Conservation (phyloP, 208 protist species). For the Zelonia costaricensis region DNA sequence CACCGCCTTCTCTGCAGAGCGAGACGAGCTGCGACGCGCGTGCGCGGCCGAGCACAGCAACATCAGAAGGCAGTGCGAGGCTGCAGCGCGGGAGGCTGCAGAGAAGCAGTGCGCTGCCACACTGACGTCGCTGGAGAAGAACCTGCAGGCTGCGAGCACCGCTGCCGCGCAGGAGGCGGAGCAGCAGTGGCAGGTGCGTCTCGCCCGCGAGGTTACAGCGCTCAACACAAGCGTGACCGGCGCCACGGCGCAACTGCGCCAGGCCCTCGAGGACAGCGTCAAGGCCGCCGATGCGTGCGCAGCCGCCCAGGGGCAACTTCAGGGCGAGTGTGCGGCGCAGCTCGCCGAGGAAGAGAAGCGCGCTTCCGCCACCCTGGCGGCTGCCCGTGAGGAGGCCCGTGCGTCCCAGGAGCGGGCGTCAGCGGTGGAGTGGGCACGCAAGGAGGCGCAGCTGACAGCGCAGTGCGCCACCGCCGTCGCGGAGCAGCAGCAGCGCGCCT, state of each 20-base stretch:
- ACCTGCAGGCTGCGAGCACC: slow-evolving; percentile 8
- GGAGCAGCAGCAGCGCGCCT: not conserved
- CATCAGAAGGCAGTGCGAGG: slow-evolving; percentile 1
- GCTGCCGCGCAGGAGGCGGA: slow-evolving; percentile 12
- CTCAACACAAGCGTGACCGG: slow-evolving; percentile 7
- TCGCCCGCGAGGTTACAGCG: not conserved
- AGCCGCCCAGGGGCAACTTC: slow-evolving; percentile 5
- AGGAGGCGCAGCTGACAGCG: slow-evolving; percentile 1
- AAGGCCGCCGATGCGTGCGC: too few relatives aligned
- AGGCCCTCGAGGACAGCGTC: not conserved
- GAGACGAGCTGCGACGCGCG: not conserved
- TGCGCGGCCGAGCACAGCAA: slow-evolving; percentile 1
- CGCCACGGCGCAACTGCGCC: slow-evolving; percentile 4
- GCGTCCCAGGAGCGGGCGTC: slow-evolving; percentile 1
- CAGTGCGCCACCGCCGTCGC: slow-evolving; percentile 6
- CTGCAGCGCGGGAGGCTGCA: slow-evolving; percentile 3
- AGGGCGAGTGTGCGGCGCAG: slow-evolving; percentile 8
- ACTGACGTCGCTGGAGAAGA: not conserved
- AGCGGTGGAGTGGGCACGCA: not conserved
- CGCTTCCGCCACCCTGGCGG: not conserved
- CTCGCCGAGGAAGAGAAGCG: not conserved
- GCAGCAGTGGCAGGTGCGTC: not conserved
- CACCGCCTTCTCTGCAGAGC: not conserved
- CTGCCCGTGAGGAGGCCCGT: slow-evolving; percentile 9
- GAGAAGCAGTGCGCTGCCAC: slow-evolving; percentile 3